Evolutionary conservation across 345 rosid genomes (phyloP), one percentile per base, ranked within the genome.

Genomic region (Populus deltoides): DNA sequence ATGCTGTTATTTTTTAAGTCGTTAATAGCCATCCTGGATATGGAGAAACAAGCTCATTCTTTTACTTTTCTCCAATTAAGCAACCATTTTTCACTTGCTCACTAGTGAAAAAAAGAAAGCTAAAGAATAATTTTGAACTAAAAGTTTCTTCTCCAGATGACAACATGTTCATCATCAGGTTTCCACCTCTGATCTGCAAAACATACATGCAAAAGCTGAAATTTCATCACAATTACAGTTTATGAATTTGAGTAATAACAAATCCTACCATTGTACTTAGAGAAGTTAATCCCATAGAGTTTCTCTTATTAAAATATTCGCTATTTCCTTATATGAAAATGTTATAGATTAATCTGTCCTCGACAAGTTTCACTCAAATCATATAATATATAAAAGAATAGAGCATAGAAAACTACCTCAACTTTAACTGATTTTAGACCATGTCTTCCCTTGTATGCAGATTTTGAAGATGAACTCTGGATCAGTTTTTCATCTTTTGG

Each of bases 401-500:
- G 39, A 31, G 33, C 7, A 3, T 31, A 67, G 66, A 73, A 33
- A 78, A 80, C 36, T 68, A 81, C 80, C 75, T 78, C 71, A 69
- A 70, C 59, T 74, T 75, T 80, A 66, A 66, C 68, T 72, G 38
- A 38, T 67, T 85, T 49, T 7, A 35, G 45, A 12, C 29, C 16
- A 71, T 47, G 36, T 47, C 69, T 81, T 39, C 75, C 77, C 74
- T 76, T 68, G 61, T 67, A 72, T 49, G 61, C 72, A 75, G 79
- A 72, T 68, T 68, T 79, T 55, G 77, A 67, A 73, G 81, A 72
- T 75, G 71, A 43, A 72, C 45, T 74, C 68, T 45, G 82, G 39
- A 77, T 24, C 57, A 31, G 20, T 8, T 29, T 66, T 59, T 82
- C 68, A 36, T 74, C 78, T 59, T 51, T 22, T 25, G 70, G 47